Conservation (phyloP, 164 flowering plant genomes). For the Taxillus chinensis region DNA sequence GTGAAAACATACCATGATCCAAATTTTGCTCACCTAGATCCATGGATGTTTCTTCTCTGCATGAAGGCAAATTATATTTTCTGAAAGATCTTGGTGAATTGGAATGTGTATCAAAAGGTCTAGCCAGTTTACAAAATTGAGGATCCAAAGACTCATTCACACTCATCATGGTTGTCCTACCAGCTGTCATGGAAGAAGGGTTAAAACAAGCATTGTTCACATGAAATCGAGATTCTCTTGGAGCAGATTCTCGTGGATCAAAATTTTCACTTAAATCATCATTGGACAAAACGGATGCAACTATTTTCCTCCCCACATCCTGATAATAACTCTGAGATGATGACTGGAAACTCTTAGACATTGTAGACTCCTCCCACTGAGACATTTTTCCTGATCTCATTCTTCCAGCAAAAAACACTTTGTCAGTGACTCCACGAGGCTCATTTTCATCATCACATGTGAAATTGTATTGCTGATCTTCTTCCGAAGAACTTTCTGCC, state of each 20-base stretch:
- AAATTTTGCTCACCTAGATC: conserved; percentile 12
- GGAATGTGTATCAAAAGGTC: conserved; percentile 9
- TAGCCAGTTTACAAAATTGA: conserved; percentile 9
- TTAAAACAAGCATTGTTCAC: conserved; percentile 9
- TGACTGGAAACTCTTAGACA: conserved; percentile 10
- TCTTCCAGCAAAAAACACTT: conserved; percentile 6
- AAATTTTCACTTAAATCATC: conserved; percentile 9
- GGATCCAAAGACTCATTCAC: conserved; percentile 12
- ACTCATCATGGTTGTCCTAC: conserved; percentile 1
- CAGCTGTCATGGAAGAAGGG: conserved; percentile 6
- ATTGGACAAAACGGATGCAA: conserved; percentile 13
- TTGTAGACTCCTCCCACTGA: conserved; percentile 11
- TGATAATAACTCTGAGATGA: conserved; percentile 6
- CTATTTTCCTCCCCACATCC: conserved; percentile 9
- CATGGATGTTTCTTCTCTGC: conserved; percentile 12
- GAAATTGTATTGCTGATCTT: conserved; percentile 12
- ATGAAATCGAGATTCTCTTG: conserved; percentile 2
- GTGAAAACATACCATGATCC: conserved; percentile 16
- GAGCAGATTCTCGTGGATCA: conserved; percentile 17
- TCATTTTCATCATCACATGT: conserved; percentile 8
- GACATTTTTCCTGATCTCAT: conserved; percentile 3
- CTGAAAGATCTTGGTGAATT: conserved; percentile 16
- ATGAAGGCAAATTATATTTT: conserved; percentile 13
- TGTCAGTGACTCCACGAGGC: conserved; percentile 7
- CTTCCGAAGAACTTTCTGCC: conserved; percentile 11